A percentile compares a stretch with the other conserved stretches of the same genome.
Evolutionary conservation across 768 basidiomycete species (phyloP).

Genomic region (Leucocoprinus sp.): DNA sequence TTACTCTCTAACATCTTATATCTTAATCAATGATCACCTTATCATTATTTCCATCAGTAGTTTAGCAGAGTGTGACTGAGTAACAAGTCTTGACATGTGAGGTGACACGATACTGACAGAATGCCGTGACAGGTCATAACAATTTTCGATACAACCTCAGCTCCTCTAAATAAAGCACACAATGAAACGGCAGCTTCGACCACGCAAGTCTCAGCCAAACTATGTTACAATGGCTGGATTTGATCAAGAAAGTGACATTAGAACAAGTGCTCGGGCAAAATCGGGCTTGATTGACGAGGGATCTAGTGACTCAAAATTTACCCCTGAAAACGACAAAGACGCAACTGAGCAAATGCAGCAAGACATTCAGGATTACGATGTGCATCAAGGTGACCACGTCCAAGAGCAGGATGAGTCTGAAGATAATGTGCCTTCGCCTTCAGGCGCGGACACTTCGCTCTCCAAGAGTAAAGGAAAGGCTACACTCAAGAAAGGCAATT

Average conservation of each 20-base stretch:
- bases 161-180: conserved; percentile 4
- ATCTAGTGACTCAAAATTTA: conserved; percentile 50
- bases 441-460: conserved; percentile 16
- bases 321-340: conserved; percentile 29
- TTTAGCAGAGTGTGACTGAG: too few species aligned
- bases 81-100: too few species aligned
- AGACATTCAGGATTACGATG: conserved; percentile 23
- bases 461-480: conserved; percentile 23
- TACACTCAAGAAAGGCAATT: conserved; percentile 15
- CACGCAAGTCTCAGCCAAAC: conserved; percentile 42
- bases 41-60: too few species aligned
- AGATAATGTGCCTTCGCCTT: conserved; percentile 15
- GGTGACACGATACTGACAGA: too few species aligned
- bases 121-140: too few species aligned
- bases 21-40: too few species aligned
- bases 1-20: too few species aligned
- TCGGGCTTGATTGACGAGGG: conserved; percentile 26
- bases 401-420: conserved; percentile 25
- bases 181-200: conserved; percentile 52
- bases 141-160: neutral
- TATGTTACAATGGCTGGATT: conserved; percentile 34
- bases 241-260: conserved; percentile 28
- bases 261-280: conserved; percentile 28
- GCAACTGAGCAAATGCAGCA: conserved; percentile 19
- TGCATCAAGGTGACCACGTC: conserved; percentile 21